Percentiles rank a stretch among this genome's conserved stretches.
Evolutionary conservation across 768 basidiomycete species (phyloP).

Genomic region (Xerocomellus intermedius): DNA sequence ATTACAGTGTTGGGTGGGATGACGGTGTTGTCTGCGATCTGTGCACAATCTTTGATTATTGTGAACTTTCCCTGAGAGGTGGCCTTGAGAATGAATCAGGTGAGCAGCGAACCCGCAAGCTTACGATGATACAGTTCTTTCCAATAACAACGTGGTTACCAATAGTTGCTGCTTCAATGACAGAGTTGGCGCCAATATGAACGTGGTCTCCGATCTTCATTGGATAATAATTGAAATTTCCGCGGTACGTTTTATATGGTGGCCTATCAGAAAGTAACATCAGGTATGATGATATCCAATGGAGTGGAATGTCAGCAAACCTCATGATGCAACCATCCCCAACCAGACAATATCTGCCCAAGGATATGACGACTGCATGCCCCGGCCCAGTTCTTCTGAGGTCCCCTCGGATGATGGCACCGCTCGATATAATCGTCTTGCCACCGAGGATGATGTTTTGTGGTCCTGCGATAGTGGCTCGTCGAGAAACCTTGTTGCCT

Average conservation of each 20-base stretch:
- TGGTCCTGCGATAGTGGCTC: slow-evolving; percentile 88
- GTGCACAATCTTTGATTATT: slow-evolving; percentile 94
- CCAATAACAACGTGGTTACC: slow-evolving; percentile 95
- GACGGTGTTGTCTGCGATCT: slow-evolving; percentile 85
- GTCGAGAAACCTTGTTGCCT: slow-evolving; percentile 92
- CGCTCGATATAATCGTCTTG: slow-evolving; percentile 91
- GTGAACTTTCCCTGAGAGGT: slow-evolving; percentile 83
- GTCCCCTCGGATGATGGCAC: slow-evolving; percentile 92
- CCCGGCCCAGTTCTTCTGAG: slow-evolving; percentile 85
- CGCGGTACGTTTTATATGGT: slow-evolving; percentile 87
- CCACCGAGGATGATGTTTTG: slow-evolving; percentile 97
- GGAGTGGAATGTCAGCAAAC: slow-evolving; percentile 38
- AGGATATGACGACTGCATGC: slow-evolving; percentile 89
- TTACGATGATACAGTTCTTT: slow-evolving; percentile 90
- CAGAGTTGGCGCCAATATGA: slow-evolving; percentile 82
- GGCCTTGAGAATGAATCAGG: neutral
- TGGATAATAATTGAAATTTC: slow-evolving; percentile 95
- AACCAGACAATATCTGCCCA: slow-evolving; percentile 90
- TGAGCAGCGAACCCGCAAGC: slow-evolving; percentile 26
- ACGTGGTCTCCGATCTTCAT: slow-evolving; percentile 97
- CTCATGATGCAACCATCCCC: slow-evolving; percentile 89
- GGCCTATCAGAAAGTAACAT: slow-evolving; percentile 44
- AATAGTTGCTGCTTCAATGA: slow-evolving; percentile 93
- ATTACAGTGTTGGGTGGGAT: slow-evolving; percentile 91
- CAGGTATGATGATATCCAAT: neutral